Base-by-base conservation (phyloP, 352 stramenopile species). In the Pythium scleroteichum region DNA sequence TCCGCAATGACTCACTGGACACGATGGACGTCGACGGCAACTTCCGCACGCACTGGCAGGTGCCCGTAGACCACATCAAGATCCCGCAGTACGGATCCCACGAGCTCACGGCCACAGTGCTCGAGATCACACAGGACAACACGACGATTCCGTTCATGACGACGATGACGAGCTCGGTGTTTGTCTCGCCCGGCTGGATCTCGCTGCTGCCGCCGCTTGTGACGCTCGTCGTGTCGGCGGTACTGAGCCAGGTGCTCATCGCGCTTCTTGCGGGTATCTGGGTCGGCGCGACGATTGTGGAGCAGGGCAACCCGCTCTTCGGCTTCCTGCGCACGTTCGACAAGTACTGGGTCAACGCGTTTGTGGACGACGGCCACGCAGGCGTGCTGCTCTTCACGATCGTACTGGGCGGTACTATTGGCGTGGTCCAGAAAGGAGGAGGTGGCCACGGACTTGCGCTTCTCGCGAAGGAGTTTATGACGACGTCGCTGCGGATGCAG, bases 311-410 rank as follows among this genome's bases (percentile, higher is more conserved):
- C 67, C 76, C 75, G 29, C 74, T 94, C 26, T 71, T 69, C 24
- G 85, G 78, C 12, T 94, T 96, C 60, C 59, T 94, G 51, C 82
- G 82, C 40, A 92, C 86, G 4, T 92, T 96, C 53, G 87, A 95
- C 63, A 88, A 81, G 59, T 96, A 96, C 76, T 94, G 91, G 79
- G 75, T 93, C 20, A 76, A 88, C 40, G 76, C 88, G 1, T 94
- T 97, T 48, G 73, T 82, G n/a, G 71, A 86, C 49, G 76, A 93
- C 46, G 83, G 85, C 53, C 88, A 97, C 52, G 86, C 86, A 4
- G 79, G 82, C 26, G 87, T 96, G 50, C 69, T 97, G 55, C 71
- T 96, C 39, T 97, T 97, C 70, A 96, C 87, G 38, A 87, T 97
- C 46, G 58, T 97, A 16, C 76, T 97, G 1, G 87, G 88, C 23